Evolutionary conservation across 2,329 filamentous ascomycete genomes (phyloP).

Genomic region (Cladosporium sp.): DNA sequence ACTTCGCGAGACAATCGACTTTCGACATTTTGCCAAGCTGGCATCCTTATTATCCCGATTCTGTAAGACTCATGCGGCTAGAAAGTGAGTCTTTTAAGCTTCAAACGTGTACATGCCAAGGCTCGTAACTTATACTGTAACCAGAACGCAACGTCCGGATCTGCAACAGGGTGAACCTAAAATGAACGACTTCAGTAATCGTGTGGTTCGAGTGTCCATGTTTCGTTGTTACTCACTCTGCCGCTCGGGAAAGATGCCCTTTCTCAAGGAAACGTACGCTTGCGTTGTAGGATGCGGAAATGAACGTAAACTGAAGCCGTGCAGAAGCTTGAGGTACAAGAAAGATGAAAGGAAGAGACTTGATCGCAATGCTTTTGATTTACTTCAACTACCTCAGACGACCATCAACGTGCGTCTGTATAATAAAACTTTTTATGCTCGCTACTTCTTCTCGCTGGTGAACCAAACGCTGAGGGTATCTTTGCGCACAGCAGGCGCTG

Average conservation of each 20-base stretch:
- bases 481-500: slow-evolving; percentile 10
- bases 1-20: too few species aligned
- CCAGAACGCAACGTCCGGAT: background rate
- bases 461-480: slow-evolving; percentile 12
- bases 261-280: too few species aligned
- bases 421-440: slow-evolving; percentile 2
- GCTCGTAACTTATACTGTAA: background rate
- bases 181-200: background rate
- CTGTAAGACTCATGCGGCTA: background rate
- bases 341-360: background rate
- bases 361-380: background rate
- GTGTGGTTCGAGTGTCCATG: background rate
- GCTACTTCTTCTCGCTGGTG: slow-evolving; percentile 7
- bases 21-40: background rate
- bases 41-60: background rate
- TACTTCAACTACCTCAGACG: background rate
- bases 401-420: background rate
- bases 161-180: background rate
- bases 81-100: background rate
- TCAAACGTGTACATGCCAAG: background rate
- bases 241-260: background rate
- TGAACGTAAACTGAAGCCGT: too few species aligned
- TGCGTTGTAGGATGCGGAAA: too few species aligned
- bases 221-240: background rate
- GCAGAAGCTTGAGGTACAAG: background rate